phyloP scores from a whole-genome alignment of 1,139 yeast genomes.

The Lodderomyces parapsilosis region DNA sequence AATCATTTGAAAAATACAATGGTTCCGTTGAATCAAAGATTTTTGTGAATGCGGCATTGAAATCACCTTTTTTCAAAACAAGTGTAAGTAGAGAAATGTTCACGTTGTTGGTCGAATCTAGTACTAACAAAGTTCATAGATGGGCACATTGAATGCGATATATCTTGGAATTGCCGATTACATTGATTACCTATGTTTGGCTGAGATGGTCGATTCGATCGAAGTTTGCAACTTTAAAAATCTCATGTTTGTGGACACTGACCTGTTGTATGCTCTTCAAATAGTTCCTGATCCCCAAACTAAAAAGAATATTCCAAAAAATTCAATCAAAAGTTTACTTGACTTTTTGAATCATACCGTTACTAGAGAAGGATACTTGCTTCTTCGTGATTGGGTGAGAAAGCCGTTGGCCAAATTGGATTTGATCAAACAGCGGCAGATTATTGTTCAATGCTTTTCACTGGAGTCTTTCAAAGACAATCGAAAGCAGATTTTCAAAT shows the following conservation, averaged over 20 bases:
- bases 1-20: slow-evolving; percentile 6
- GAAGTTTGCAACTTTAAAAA: slow-evolving; percentile 13
- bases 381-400: slow-evolving; percentile 30
- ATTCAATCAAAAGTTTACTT: slow-evolving; percentile 18
- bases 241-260: slow-evolving; percentile 31
- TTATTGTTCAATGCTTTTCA: slow-evolving; percentile 21
- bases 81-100: slow-evolving; percentile 7
- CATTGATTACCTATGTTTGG: slow-evolving; percentile 5
- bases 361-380: slow-evolving; percentile 25
- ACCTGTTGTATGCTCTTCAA: slow-evolving; percentile 29
- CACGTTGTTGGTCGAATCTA: background rate
- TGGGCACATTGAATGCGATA: slow-evolving; percentile 12
- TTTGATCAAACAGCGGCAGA: slow-evolving; percentile 24
- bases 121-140: slow-evolving; percentile 2
- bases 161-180: slow-evolving; percentile 10
- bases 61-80: slow-evolving; percentile 5
- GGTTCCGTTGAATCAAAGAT: slow-evolving; percentile 1
- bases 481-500: slow-evolving; percentile 14
- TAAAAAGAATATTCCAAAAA: slow-evolving; percentile 8
- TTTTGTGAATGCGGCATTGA: slow-evolving; percentile 7
- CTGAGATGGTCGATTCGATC: slow-evolving; percentile 6
- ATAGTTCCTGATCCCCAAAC: slow-evolving; percentile 19
- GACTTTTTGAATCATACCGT: slow-evolving; percentile 24
- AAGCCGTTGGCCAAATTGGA: slow-evolving; percentile 27
- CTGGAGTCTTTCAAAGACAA: slow-evolving; percentile 15